These are phyloP conservation scores for Colletotrichum sp. DNA, from an alignment of 2,329 filamentous ascomycete genomes.

Conservation along the genomic window DNA sequence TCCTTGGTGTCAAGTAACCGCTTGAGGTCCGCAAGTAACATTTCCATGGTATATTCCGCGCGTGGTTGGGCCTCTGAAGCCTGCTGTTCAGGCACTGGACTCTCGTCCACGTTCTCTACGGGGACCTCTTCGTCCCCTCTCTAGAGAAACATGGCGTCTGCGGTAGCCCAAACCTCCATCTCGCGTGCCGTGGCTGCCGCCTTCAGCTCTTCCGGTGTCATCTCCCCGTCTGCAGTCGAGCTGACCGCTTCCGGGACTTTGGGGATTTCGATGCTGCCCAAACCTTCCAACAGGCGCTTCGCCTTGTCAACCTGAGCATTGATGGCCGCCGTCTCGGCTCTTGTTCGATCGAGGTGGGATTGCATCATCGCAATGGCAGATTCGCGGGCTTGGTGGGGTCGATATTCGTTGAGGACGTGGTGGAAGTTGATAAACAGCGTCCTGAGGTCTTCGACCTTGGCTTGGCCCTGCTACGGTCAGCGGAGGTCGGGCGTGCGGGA, in stretches of 20 bases:
- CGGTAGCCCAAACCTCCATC: constrained; percentile 43
- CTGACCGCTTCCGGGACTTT: background rate
- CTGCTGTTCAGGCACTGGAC: background rate
- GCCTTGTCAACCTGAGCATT: constrained; percentile 73
- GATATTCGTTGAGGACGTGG: constrained; percentile 91
- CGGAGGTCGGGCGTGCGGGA: background rate
- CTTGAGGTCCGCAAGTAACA: background rate
- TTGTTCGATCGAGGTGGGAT: constrained; percentile 74
- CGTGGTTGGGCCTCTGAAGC: background rate
- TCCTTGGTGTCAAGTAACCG: background rate
- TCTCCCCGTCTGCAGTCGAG: background rate
- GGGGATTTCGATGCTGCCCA: constrained; percentile 57
- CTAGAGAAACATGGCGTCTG: constrained; percentile 45
- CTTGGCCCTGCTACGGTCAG: constrained; percentile 51
- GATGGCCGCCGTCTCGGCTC: constrained; percentile 74
- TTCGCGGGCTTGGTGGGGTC: constrained; percentile 90
- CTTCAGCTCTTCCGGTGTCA: background rate
- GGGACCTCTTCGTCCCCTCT: background rate
- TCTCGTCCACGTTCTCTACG: background rate
- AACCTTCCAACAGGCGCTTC: constrained; percentile 71
- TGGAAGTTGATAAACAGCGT: constrained; percentile 91
- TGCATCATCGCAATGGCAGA: constrained; percentile 88
- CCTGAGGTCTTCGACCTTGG: constrained; percentile 79
- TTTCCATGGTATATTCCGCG: background rate
- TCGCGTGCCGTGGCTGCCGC: background rate